Evolutionary conservation across 2,329 filamentous ascomycete species (phyloP), one percentile per base, ranked within the genome.

Genomic region (Arachnomyces sp.): DNA sequence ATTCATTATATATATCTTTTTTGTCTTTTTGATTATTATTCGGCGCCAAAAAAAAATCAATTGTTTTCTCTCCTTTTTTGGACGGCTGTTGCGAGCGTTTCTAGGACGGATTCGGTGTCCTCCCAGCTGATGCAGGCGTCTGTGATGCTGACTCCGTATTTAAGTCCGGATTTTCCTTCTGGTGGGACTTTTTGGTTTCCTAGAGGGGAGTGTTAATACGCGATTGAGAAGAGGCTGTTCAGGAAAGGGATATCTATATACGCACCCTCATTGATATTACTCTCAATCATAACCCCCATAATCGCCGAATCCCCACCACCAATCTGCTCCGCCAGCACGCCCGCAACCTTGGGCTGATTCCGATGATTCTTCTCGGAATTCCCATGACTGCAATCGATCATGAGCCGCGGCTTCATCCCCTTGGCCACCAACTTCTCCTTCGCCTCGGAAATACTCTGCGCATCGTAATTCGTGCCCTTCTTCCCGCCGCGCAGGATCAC

Each of bases 261-360:
- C 72, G 56, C 63, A 83, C 84, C 89, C 69, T 95, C 90, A 56
- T 90, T 83, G 67, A 96, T 93, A 65, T 96, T 85, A 65, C 85
- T 93, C 72, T 98, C 92, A 56, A 98, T 94, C 92, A 98, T 98
- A 44, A 96, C 86, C 55, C 92, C 92, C 79, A 95, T 90, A 57
- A 98, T 92, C 36, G 73, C 82, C 2, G 76, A 75, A 69, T 96
- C 90, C 28, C 92, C 92, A 43, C 75, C 77, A 40, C 81, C 74
- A 44, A 98, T 84, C 68, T 98, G 92, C 56, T 84, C 80, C 2
- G 85, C 88, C 42, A 98, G 63, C 8, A 73, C 76, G 37, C 79
- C 80, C 3, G 88, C 89, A 14, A 98, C 92, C 73, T 90, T 88
- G 50, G 89, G 89, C 68, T 98, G 92, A 66, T 96, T 98, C 70